Evolutionary conservation across 2,329 filamentous ascomycete genomes (phyloP), one percentile per base, ranked within the genome.

Genomic region (Aspergillus latus): DNA sequence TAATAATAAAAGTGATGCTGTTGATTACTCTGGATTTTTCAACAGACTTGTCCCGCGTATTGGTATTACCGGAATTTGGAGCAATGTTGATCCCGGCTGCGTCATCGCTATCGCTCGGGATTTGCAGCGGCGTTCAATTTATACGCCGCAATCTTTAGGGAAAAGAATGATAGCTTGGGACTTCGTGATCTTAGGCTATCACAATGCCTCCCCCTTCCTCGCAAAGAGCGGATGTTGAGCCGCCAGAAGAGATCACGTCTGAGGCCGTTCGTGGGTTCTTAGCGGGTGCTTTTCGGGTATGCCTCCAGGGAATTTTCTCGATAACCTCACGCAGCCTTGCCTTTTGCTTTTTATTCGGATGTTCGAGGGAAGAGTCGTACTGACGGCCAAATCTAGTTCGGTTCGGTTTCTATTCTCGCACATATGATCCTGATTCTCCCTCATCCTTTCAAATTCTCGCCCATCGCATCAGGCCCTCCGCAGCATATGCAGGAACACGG

Each of bases 341-440:
- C 5, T 21, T 30, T 30, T 56, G 49, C 15, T 28, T 52, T 44
- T 21, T 13, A 15, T 8, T 3, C 8, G 6, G 26, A 47, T 29
- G 44, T 21, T 47, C n/a, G 15, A 34, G 16, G n/a, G 7, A 29
- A 11, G 32, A 36, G 15, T 16, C n/a, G 3, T n/a, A 28, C 46
- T 46, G 26, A 52, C 28, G 29, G 21, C 16, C 28, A 30, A 36
- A 21, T 55, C 49, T 52, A 76, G 74, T 79, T 76, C 62, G 75
- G 75, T 59, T 73, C 74, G 32, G 72, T 78, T 56, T 77, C 75
- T n/a, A 73, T 79, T 54, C 64, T 77, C 26, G 72, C 74, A 2
- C 76, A 79, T 62, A 71, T 78, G 68, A 74, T 77, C 55, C 64
- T 79, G 58, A 70, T 66, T 51, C 69, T 75, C 48, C 74, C 74